Base-by-base conservation (phyloP, 495 filamentous ascomycete genomes). In the Penicillium verhagenii region DNA sequence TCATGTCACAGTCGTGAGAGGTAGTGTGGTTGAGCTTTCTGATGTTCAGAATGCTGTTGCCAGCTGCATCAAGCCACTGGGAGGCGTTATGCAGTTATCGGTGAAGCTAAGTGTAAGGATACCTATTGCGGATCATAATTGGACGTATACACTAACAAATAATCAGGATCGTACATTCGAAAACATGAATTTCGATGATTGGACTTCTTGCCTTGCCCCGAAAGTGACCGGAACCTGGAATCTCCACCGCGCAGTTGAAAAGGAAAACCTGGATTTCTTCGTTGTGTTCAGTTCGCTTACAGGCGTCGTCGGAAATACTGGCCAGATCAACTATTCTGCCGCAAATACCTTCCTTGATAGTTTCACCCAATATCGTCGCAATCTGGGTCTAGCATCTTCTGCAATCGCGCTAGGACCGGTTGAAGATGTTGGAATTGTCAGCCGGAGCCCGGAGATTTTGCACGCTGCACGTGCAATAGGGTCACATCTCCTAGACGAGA, bases 241-340 rank as follows among this genome's bases (percentile, higher is more conserved):
- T 24, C n/a, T 50, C 4, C 29, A 58, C 40, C 6, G 43, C 21
- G 49, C 48, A 5, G 3, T 24, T 16, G 6, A 50, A 24, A n/a
- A 14, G 2, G 4, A 6, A 3, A 13, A 35, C 18, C 18, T 50
- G 6, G 47, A 50, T 24, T 50, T 50, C 31, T 50, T 50, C 13
- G 47, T 50, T 24, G 13, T 50, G 16, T 35, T 50, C 8, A 23
- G 47, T 29, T 50, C 47, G 7, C 0, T 50, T 21, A 7, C 2
- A 18, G 47, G n/a, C 8, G 8, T 97, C 19, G 97, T 96, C 73
- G 94, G 94, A 57, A 90, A 79, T 76, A 97, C 96, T 69, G 94
- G 94, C 51, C 94, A 98, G 78, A 79, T 85, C 74, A 98, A 98
- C 75, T 98, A 98, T 75, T 94, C 94, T 10, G 92, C 94, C 51